Conservation (phyloP, 495 filamentous ascomycete genomes). For the Apodospora peruviana region DNA sequence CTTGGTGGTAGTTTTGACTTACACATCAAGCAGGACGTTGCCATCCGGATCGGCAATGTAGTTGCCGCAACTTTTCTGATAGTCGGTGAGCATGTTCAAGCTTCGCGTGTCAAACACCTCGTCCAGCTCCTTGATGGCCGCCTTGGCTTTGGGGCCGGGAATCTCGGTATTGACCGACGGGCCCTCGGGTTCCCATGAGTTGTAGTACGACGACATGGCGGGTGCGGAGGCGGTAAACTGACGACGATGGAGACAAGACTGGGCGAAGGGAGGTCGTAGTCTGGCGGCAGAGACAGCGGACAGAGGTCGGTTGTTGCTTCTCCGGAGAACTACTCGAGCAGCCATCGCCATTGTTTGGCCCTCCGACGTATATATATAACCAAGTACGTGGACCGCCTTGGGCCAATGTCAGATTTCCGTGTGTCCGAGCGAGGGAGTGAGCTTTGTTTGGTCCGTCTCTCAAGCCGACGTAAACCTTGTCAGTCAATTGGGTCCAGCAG, state of each 20-base stretch:
- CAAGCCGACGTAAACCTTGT: no score
- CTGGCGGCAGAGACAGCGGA: neutral
- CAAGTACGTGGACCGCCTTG: no score
- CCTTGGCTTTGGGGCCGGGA: constrained; percentile 75
- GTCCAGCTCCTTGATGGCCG: constrained; percentile 55
- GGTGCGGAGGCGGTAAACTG: constrained; percentile 22
- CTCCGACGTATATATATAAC: no score
- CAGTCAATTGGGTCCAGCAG: no score
- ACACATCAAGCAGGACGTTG: constrained; percentile 74
- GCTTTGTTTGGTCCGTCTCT: no score
- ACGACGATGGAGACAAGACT: constrained; percentile 19
- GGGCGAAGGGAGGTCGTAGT: neutral
- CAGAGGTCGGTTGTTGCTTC: constrained; percentile 14
- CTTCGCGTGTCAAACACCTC: constrained; percentile 89
- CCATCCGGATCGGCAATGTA: constrained; percentile 88
- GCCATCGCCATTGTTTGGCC: no score
- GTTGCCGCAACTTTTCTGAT: constrained; percentile 64
- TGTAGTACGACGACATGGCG: constrained; percentile 52
- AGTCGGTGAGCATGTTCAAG: constrained; percentile 89
- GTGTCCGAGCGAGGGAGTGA: no score
- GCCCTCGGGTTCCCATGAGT: constrained; percentile 63
- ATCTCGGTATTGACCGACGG: constrained; percentile 73
- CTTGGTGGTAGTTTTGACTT: constrained; percentile 29
- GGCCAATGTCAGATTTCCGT: no score
- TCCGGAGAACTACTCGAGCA: neutral